A percentile compares a stretch with the other conserved stretches of the same genome.
Evolutionary conservation across 2,329 filamentous ascomycete species (phyloP).

Genomic region (Phyllachora maydis): DNA sequence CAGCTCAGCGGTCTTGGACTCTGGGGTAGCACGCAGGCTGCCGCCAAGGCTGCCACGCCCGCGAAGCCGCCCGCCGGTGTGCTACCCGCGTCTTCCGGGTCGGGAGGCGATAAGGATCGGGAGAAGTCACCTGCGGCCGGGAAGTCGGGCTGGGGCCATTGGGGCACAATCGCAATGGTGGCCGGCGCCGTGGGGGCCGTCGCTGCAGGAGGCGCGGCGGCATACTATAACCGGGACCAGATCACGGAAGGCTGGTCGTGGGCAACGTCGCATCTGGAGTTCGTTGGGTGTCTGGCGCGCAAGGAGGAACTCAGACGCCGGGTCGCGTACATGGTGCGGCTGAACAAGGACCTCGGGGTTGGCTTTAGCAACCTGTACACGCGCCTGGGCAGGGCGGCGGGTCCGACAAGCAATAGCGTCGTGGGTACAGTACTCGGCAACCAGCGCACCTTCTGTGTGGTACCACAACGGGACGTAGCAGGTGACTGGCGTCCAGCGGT

Average conservation of each 20-base stretch:
- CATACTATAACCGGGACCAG: conserved; percentile 69
- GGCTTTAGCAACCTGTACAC: conserved; percentile 82
- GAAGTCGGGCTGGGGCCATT: conserved; percentile 43
- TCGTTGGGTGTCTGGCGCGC: conserved; percentile 76
- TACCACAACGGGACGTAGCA: conserved; percentile 35
- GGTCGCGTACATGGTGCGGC: conserved; percentile 42
- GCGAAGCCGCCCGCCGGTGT: conserved; percentile 12
- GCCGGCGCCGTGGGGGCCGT: conserved; percentile 71
- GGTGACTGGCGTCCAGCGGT: conserved; percentile 47
- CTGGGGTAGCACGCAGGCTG: conserved; percentile 29
- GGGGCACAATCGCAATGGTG: conserved; percentile 70
- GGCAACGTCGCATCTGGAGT: conserved; percentile 81
- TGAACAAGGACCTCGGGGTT: conserved; percentile 44
- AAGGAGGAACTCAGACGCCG: conserved; percentile 62
- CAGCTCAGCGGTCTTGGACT: conserved; percentile 47
- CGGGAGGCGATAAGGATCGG: conserved; percentile 14
- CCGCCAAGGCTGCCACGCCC: conserved; percentile 14
- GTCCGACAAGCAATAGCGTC: conserved; percentile 23
- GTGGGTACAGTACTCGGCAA: conserved; percentile 39
- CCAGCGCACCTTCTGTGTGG: conserved; percentile 73
- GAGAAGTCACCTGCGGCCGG: conserved; percentile 15
- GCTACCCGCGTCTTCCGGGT: too few species aligned
- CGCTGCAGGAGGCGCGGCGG: conserved; percentile 62
- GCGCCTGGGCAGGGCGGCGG: conserved; percentile 49
- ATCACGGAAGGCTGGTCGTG: conserved; percentile 58